These are phyloP conservation scores for Astrephomene gubernaculifera DNA, from an alignment of 139 green algal species.

Conservation along the genomic window DNA sequence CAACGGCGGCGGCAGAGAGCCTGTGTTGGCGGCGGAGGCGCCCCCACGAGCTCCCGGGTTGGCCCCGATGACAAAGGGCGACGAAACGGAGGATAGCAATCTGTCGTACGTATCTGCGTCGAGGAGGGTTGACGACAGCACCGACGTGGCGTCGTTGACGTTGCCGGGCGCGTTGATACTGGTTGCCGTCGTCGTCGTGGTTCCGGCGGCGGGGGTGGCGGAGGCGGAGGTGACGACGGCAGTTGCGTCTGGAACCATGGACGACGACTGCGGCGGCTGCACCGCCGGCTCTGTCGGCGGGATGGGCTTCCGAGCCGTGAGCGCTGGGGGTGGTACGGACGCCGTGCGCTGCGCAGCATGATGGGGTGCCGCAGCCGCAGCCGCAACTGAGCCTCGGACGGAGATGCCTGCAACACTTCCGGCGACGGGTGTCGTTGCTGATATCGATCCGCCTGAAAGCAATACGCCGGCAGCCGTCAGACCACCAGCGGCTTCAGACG, in stretches of 20 bases:
- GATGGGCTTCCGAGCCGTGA: not conserved
- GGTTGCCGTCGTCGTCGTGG: no score
- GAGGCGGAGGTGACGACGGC: not conserved
- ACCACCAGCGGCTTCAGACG: no score
- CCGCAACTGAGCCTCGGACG: no score
- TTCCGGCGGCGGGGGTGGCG: not conserved
- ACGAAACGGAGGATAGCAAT: conserved; percentile 24
- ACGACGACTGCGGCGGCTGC: not conserved
- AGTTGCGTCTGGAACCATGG: no score
- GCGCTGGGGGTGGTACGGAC: not conserved
- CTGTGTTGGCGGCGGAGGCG: not conserved
- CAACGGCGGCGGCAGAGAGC: not conserved
- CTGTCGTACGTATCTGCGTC: conserved; percentile 39
- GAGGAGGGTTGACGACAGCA: conserved; percentile 5
- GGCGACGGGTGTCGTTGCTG: no score
- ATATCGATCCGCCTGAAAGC: no score
- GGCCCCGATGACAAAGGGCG: conserved; percentile 31
- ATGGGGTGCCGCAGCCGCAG: no score
- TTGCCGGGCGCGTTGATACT: not conserved
- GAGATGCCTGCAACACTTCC: no score
- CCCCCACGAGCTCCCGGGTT: not conserved
- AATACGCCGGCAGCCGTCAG: no score
- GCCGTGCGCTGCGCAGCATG: no score
- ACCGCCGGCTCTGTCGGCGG: not conserved
- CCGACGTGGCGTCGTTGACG: not conserved